Evolutionary conservation across 331 rosid species (phyloP), one percentile per base, ranked within the genome.

Genomic region (Quercus tomentella): DNA sequence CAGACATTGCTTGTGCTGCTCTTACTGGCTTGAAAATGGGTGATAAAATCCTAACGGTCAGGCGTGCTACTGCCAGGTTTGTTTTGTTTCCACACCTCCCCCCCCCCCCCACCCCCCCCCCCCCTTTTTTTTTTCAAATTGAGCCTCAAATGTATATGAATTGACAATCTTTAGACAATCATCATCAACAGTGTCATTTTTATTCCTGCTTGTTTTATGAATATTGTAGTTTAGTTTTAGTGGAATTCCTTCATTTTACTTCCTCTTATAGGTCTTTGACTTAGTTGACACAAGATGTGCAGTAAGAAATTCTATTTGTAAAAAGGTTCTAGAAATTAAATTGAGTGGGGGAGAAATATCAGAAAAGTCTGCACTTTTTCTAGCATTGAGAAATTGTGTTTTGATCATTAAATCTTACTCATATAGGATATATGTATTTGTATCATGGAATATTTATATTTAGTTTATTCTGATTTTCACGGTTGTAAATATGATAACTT

Each of bases 1-100:
- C 96, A 12, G 97, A 90, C 78, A 67, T 90, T 45, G 97, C 97
- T 14, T 92, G 96, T 71, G 93, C 90, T 56, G 89, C 96, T 79
- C 96, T 92, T 57, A 92, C 84, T 73, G 96, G 97, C 69, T 86
- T 92, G 74, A 92, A 92, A 87, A 89, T 92, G 97, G 97, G 97
- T 55, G 97, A 92, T 79, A 90, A 92, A 89, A 92, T 94, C 54
- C 86, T 92, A 70, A 92, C 97, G 0, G 95, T 92, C 43, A 80
- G 97, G 80, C 97, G 97, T 70, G 97, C 96, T 67, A 86, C 93
- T 23, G 87, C 84, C 62, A 88, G 94, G 97, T 92, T 84, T 62
- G 87, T 56, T 62, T 80, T 7, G 1, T 37, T 37, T 7, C 2
- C 8, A 35, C 0, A n/a, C 1, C 41, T 1, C 7, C 2, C 8